These are phyloP conservation scores for Vitis hybrid DNA, from an alignment of 177 flowering plant species.

Conservation along the genomic window DNA sequence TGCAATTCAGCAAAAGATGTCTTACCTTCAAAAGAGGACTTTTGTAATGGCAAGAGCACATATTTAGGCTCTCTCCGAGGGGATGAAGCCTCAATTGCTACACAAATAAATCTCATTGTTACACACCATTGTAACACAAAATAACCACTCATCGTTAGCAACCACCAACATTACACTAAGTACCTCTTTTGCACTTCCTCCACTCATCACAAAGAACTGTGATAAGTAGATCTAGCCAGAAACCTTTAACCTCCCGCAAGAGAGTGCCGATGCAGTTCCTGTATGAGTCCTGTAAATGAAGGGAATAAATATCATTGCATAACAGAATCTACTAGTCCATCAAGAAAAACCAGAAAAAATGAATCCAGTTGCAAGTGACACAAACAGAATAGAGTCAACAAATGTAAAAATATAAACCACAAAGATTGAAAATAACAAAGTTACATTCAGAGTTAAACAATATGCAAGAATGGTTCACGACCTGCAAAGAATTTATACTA, in stretches of 20 bases:
- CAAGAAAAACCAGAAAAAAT: neutral
- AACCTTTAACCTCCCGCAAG: slow-evolving; percentile 60
- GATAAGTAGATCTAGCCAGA: slow-evolving; percentile 77
- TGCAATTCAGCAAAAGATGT: neutral
- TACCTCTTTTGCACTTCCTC: slow-evolving; percentile 97
- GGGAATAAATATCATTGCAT: neutral
- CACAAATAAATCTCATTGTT: slow-evolving; percentile 24
- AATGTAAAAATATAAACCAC: neutral
- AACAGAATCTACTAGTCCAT: slow-evolving; percentile 5
- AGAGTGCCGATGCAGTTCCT: slow-evolving; percentile 43
- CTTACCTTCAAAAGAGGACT: slow-evolving; percentile 50
- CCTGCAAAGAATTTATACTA: too few relatives aligned
- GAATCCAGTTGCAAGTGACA: neutral
- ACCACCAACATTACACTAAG: neutral
- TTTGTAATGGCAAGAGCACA: slow-evolving; percentile 53
- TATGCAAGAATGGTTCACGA: too few relatives aligned
- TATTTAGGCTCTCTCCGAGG: slow-evolving; percentile 77
- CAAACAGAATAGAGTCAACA: neutral
- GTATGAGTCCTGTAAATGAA: slow-evolving; percentile 54
- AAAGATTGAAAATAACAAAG: too few relatives aligned
- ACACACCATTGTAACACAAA: slow-evolving; percentile 4
- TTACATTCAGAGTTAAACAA: too few relatives aligned
- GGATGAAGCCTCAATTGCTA: slow-evolving; percentile 90
- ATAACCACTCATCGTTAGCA: neutral
- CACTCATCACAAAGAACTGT: slow-evolving; percentile 75